Conservation (phyloP, 139 green algal genomes). For the Auxenochlorella protothecoides region DNA sequence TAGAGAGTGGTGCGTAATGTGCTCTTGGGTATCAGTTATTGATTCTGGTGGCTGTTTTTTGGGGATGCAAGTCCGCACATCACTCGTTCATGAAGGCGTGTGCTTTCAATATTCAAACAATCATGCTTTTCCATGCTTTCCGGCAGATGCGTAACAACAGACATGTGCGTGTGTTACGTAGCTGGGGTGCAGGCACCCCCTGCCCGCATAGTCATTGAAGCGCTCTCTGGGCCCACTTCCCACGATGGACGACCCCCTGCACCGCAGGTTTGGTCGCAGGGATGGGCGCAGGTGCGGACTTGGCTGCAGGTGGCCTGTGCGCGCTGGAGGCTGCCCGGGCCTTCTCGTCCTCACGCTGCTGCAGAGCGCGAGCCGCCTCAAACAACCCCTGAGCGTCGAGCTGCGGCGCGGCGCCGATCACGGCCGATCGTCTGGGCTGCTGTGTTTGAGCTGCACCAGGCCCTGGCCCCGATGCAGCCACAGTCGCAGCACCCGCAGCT, state of each 20-base stretch:
- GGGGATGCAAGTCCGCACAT: no score
- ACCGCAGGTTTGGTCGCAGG: constrained; percentile 4
- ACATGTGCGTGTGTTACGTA: no score
- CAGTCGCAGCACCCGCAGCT: background rate
- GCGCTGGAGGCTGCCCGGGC: background rate
- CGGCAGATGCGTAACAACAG: no score
- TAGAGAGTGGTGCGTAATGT: no score
- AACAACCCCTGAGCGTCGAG: constrained; percentile 33
- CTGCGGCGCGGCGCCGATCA: constrained; percentile 48
- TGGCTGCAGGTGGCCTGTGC: constrained; percentile 1
- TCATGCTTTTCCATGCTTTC: no score
- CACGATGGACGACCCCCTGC: constrained; percentile 27
- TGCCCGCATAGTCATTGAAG: no score
- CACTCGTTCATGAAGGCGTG: no score
- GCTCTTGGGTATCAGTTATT: no score
- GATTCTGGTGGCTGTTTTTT: no score
- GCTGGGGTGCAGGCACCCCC: no score
- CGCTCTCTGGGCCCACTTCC: constrained; percentile 22
- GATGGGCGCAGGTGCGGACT: background rate
- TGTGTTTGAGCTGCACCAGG: background rate
- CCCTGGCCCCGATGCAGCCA: background rate
- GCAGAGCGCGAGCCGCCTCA: constrained; percentile 4
- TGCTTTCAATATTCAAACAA: no score
- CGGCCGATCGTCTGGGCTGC: constrained; percentile 23
- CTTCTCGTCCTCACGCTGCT: constrained; percentile 15